Evolutionary conservation across 129 eudicot species (phyloP).

Genomic region (Dittrichia graveolens): DNA sequence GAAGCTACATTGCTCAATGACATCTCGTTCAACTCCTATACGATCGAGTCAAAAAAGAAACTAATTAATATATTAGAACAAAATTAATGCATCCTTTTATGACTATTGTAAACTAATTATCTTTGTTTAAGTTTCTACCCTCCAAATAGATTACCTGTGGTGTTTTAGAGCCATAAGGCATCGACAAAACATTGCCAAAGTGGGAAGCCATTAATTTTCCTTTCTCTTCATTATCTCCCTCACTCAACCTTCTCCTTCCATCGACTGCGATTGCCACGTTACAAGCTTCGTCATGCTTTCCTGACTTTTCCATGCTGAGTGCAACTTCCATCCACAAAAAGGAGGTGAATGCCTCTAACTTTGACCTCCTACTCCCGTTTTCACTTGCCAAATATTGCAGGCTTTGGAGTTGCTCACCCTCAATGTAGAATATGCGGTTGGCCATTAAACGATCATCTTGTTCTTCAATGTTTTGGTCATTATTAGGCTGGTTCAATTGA

Average conservation of each 20-base stretch:
- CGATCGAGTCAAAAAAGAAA: neutral
- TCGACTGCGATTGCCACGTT: conserved; percentile 46
- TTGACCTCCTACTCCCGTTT: conserved; percentile 22
- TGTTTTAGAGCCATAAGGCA: conserved; percentile 43
- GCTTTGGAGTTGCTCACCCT: conserved; percentile 17
- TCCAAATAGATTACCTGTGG: neutral
- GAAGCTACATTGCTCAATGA: conserved; percentile 33
- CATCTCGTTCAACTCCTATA: conserved; percentile 25
- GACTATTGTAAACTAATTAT: too few relatives aligned
- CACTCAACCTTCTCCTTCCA: conserved; percentile 41
- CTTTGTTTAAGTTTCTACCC: neutral
- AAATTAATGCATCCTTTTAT: too few relatives aligned
- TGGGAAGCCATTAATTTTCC: conserved; percentile 1
- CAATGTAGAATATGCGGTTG: conserved; percentile 31
- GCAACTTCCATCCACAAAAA: neutral
- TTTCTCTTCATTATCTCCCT: conserved; percentile 29
- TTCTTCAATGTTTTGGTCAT: too few relatives aligned
- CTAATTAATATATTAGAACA: too few relatives aligned
- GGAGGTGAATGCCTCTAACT: conserved; percentile 39
- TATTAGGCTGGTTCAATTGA: too few relatives aligned
- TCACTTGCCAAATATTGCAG: conserved; percentile 37
- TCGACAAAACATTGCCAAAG: conserved; percentile 49
- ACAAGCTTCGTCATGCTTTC: neutral
- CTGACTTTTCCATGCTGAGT: neutral
- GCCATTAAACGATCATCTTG: too few relatives aligned